Conservation (phyloP, 495 filamentous ascomycete genomes). For the Aspergillus nanangensis region DNA sequence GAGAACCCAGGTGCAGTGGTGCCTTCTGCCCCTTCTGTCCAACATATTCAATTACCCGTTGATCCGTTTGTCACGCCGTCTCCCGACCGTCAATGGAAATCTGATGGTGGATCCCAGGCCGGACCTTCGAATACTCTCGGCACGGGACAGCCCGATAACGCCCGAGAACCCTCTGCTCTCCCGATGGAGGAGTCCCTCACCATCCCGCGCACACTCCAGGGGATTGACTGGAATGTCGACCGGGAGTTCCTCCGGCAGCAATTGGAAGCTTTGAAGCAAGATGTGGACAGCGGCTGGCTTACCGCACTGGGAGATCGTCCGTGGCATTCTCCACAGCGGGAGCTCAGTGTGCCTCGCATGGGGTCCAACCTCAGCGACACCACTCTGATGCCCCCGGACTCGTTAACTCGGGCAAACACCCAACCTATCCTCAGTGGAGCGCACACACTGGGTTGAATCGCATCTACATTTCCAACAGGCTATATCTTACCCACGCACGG, state of each 20-base stretch:
- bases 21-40: conserved; percentile 25
- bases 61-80: conserved; percentile 24
- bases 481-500: too few species aligned
- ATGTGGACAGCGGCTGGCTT: conserved; percentile 81
- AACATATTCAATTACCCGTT: conserved; percentile 28
- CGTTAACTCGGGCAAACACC: conserved; percentile 33
- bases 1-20: conserved; percentile 24
- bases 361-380: conserved; percentile 32
- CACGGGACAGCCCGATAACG: conserved; percentile 13
- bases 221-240: conserved; percentile 58
- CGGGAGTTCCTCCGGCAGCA: conserved; percentile 80
- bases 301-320: conserved; percentile 77
- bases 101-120: conserved; percentile 30
- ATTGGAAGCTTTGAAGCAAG: conserved; percentile 76
- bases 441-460: conserved; percentile 37
- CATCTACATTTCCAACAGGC: too few species aligned
- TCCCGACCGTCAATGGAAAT: conserved; percentile 30
- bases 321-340: conserved; percentile 42
- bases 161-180: conserved; percentile 13
- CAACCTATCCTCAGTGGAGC: conserved; percentile 51
- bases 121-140: conserved; percentile 26
- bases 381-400: conserved; percentile 30
- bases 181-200: conserved; percentile 10
- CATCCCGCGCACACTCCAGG: conserved; percentile 13
- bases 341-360: conserved; percentile 27